Conservation (phyloP, 257 asterid genomes). For the Cynanchum wilfordii region DNA sequence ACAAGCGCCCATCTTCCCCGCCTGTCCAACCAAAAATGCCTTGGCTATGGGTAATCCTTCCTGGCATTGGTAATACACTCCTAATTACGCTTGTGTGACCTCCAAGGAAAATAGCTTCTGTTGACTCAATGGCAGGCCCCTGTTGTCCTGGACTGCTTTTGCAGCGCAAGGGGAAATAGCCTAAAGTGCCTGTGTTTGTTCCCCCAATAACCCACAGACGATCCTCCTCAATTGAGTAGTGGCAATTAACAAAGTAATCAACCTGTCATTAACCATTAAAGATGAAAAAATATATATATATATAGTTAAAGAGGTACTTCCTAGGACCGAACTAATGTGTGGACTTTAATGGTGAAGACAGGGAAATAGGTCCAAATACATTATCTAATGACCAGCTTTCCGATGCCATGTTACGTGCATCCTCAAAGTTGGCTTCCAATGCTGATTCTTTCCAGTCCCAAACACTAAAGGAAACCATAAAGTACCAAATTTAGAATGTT, state of each 20-base stretch:
- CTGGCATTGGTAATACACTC: slow-evolving; percentile 53
- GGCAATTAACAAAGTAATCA: slow-evolving; percentile 83
- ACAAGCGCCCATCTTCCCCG: slow-evolving; percentile 89
- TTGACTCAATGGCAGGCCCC: slow-evolving; percentile 35
- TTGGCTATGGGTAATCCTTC: slow-evolving; percentile 25
- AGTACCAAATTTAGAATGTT: background rate
- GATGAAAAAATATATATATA: background rate
- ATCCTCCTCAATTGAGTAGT: slow-evolving; percentile 70
- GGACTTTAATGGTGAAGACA: background rate
- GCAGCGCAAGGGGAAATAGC: slow-evolving; percentile 64
- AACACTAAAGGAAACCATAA: slow-evolving; percentile 38
- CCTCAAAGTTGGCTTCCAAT: slow-evolving; percentile 58
- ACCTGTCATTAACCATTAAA: slow-evolving; percentile 37
- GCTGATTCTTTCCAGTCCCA: slow-evolving; percentile 80
- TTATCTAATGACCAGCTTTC: slow-evolving; percentile 64
- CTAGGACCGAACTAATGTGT: background rate
- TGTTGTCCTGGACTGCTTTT: slow-evolving; percentile 12
- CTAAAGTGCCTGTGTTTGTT: slow-evolving; percentile 65
- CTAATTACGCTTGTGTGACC: slow-evolving; percentile 79
- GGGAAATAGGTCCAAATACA: slow-evolving; percentile 30
- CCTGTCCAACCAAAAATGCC: slow-evolving; percentile 88
- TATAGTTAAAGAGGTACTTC: background rate
- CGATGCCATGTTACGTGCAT: slow-evolving; percentile 80
- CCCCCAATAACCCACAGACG: slow-evolving; percentile 78
- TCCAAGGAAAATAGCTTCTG: slow-evolving; percentile 78